Evolutionary conservation across 257 asterid species (phyloP).

Genomic region (Nicotiana undulata): DNA sequence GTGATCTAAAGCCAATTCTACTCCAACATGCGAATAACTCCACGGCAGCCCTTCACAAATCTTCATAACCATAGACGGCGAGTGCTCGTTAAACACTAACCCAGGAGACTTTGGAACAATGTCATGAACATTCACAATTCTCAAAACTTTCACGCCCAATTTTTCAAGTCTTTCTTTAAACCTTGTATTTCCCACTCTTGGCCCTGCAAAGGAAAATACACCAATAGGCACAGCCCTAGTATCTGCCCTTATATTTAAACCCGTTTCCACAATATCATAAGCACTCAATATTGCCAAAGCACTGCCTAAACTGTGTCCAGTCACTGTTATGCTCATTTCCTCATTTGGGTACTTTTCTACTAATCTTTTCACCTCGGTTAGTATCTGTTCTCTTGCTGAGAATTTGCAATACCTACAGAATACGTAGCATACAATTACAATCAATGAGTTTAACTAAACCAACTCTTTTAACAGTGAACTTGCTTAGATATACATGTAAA

Average conservation of each 20-base stretch:
- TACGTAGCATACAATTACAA: not conserved
- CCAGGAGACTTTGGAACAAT: conserved; percentile 46
- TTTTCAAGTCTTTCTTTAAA: conserved; percentile 31
- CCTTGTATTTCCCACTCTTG: conserved; percentile 47
- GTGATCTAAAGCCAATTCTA: conserved; percentile 39
- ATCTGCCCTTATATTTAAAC: conserved; percentile 3
- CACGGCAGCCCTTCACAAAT: conserved; percentile 33
- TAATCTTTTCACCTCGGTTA: conserved; percentile 25
- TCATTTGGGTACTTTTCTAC: conserved; percentile 26
- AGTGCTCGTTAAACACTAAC: conserved; percentile 28
- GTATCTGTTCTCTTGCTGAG: conserved; percentile 31
- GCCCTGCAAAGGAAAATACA: conserved; percentile 41
- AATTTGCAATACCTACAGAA: conserved; percentile 19
- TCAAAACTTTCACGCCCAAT: conserved; percentile 37
- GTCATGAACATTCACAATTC: conserved; percentile 48
- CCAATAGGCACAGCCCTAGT: conserved; percentile 17
- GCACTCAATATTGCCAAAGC: conserved; percentile 35
- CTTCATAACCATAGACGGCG: conserved; percentile 19
- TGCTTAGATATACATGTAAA: too few relatives aligned
- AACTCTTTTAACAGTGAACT: not conserved
- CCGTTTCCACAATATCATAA: conserved; percentile 36
- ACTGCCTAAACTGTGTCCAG: conserved; percentile 40
- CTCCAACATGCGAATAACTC: conserved; percentile 52
- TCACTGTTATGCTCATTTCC: conserved; percentile 32
- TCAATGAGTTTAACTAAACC: not conserved